These are phyloP conservation scores for Rosa lucieae DNA, from an alignment of 306 rosid genomes.

Conservation along the genomic window DNA sequence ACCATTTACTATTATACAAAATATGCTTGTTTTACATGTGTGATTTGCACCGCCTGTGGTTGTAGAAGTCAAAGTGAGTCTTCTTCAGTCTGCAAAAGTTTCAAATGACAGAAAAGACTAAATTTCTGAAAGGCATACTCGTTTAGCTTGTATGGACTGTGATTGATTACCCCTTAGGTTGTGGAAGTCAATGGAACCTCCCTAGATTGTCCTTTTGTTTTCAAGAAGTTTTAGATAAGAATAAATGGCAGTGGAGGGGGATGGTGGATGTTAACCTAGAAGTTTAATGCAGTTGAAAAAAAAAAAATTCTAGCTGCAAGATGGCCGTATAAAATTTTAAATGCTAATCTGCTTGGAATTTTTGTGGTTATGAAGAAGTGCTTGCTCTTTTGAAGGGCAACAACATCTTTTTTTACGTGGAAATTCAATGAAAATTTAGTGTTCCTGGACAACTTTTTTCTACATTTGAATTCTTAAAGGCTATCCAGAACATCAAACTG, in stretches of 20 bases:
- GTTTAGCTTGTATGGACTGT: background rate
- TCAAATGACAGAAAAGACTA: background rate
- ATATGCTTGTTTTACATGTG: background rate
- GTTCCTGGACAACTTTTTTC: background rate
- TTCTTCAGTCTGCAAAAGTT: background rate
- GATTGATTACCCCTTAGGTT: background rate
- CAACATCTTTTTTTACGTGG: background rate
- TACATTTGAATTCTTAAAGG: background rate
- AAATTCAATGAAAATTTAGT: background rate
- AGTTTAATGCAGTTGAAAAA: background rate
- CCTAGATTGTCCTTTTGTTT: too few species aligned
- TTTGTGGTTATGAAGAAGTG: background rate
- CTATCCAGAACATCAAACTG: background rate
- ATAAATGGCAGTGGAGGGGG: background rate
- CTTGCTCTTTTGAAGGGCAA: background rate
- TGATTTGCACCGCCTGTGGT: background rate
- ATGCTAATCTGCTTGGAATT: background rate
- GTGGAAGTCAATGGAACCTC: background rate
- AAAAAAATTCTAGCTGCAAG: background rate
- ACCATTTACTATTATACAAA: background rate
- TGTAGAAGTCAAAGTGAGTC: background rate
- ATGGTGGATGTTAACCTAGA: background rate
- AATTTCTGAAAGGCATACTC: background rate
- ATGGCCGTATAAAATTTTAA: background rate
- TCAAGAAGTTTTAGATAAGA: background rate